Conservation (phyloP, 345 rosid genomes). For the Arabidopsis thaliana region TAIR10.1 NC_003074.8:1765501-1766000, state of each 20-base stretch:
- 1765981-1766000: constrained; percentile 5
- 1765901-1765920: constrained; percentile 89
- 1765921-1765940: constrained; percentile 60
- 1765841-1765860: constrained; percentile 84
- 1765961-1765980: constrained; percentile 18
- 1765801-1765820: constrained; percentile 3
- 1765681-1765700: constrained; percentile 85
- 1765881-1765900: constrained; percentile 93
- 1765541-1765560: constrained; percentile 4
- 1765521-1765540: constrained; percentile 52
- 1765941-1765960: background rate
- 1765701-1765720: constrained; percentile 84
- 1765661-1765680: constrained; percentile 68
- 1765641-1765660: constrained; percentile 97
- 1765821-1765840: constrained; percentile 45
- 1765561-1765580: constrained; percentile 9
- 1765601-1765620: constrained; percentile 35
- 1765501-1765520: constrained; percentile 86
- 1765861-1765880: constrained; percentile 74
- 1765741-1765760: constrained; percentile 74
- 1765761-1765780: constrained; percentile 9
- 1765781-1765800: background rate
- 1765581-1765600: constrained; percentile 15
- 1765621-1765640: constrained; percentile 96
- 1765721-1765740: constrained; percentile 98